Evolutionary conservation across 1,284 basidiomycete genomes (phyloP).

Genomic region (Leccinum pachyderme): DNA sequence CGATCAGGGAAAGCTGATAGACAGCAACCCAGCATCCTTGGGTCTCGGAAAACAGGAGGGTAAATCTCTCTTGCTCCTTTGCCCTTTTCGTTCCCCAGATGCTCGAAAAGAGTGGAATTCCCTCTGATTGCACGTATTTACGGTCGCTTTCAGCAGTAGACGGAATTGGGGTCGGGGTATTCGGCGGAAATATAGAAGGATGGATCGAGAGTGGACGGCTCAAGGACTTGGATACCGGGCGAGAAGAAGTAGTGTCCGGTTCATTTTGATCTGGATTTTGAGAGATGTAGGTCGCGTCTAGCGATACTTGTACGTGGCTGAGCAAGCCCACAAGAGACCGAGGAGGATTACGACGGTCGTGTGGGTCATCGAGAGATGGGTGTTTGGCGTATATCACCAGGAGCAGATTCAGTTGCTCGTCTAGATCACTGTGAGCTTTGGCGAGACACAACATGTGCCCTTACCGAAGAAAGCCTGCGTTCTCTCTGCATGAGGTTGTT

Average conservation of each 20-base stretch:
- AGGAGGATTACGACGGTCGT: constrained; percentile 48
- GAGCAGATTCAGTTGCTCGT: constrained; percentile 74
- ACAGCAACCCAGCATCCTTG: constrained; percentile 70
- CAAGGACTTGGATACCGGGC: constrained; percentile 41
- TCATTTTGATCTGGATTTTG: constrained; percentile 34
- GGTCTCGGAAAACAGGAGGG: constrained; percentile 58
- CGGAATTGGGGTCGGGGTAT: constrained; percentile 75
- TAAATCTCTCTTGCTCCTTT: constrained; percentile 55
- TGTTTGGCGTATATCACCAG: constrained; percentile 55
- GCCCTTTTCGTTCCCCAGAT: constrained; percentile 64
- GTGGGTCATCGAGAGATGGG: constrained; percentile 33
- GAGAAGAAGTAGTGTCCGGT: constrained; percentile 44
- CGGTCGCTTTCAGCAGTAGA: constrained; percentile 64
- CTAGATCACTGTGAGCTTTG: constrained; percentile 40
- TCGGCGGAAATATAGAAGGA: constrained; percentile 69
- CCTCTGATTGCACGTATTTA: constrained; percentile 74
- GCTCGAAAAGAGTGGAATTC: constrained; percentile 64
- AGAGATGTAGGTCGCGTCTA: constrained; percentile 81
- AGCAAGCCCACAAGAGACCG: constrained; percentile 60
- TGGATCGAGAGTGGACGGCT: constrained; percentile 37
- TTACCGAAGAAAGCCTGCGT: constrained; percentile 75
- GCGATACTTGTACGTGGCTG: constrained; percentile 69
- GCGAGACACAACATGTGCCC: constrained; percentile 26
- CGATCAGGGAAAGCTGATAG: constrained; percentile 69
- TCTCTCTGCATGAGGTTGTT: constrained; percentile 41